Evolutionary conservation across 345 rosid species (phyloP).

Genomic region (Dipteronia sinensis): DNA sequence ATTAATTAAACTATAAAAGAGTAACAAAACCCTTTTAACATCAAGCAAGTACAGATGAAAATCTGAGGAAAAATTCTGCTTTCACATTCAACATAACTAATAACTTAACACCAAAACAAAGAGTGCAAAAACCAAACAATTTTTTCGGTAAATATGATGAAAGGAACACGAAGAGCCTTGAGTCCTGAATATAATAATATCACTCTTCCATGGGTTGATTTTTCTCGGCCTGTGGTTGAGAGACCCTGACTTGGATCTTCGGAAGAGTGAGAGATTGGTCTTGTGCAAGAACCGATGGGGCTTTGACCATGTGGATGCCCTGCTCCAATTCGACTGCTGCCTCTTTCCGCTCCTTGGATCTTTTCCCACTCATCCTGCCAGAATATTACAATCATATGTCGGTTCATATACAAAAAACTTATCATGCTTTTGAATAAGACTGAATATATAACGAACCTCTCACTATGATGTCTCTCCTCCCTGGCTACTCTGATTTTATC

Average conservation of each 20-base stretch:
- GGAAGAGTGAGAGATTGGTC: constrained; percentile 45
- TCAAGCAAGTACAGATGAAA: not conserved
- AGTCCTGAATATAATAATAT: constrained; percentile 5
- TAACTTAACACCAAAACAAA: not conserved
- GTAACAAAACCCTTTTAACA: not conserved
- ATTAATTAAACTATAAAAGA: not conserved
- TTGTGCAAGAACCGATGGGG: constrained; percentile 40
- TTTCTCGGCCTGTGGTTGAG: constrained; percentile 40
- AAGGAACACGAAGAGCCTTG: not conserved
- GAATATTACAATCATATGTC: not conserved
- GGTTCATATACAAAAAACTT: not conserved
- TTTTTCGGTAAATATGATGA: not conserved
- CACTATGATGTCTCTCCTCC: constrained; percentile 46
- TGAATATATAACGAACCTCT: constrained; percentile 46
- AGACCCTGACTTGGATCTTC: constrained; percentile 63
- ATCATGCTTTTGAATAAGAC: not conserved
- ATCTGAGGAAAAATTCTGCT: not conserved
- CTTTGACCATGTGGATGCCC: constrained; percentile 52
- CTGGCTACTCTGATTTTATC: constrained; percentile 66
- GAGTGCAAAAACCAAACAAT: not conserved
- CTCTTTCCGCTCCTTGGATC: constrained; percentile 39
- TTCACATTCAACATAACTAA: constrained; percentile 8
- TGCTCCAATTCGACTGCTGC: constrained; percentile 50
- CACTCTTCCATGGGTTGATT: constrained; percentile 79
- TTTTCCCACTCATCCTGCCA: constrained; percentile 65